A percentile compares a stretch with the other conserved stretches of the same genome.
phyloP scores from a whole-genome alignment of 1,284 basidiomycete genomes.

The Moniliophthora roreri region DNA sequence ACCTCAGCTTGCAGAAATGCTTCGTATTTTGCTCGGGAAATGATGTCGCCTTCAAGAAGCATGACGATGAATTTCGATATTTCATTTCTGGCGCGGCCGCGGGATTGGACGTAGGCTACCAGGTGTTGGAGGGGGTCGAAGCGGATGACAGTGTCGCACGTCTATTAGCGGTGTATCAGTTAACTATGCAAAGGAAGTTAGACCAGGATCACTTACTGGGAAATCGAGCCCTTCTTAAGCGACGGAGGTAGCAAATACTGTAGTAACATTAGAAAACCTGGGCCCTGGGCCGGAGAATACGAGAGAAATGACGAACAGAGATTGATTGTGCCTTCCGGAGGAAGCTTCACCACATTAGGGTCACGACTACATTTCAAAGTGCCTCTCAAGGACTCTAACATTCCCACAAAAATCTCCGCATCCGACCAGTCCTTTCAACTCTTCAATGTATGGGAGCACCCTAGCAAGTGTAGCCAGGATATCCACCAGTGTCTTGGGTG shows the following conservation, averaged over 20 bases:
- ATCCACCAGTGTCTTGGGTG: slow-evolving; percentile 69
- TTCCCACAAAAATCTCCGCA: slow-evolving; percentile 64
- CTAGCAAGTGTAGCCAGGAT: slow-evolving; percentile 62
- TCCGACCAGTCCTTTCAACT: slow-evolving; percentile 54
- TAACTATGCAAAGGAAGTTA: slow-evolving; percentile 11
- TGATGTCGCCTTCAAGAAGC: slow-evolving; percentile 60
- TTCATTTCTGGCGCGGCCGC: slow-evolving; percentile 77
- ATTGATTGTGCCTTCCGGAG: slow-evolving; percentile 66
- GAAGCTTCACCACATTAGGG: slow-evolving; percentile 59
- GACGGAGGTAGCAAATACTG: slow-evolving; percentile 81
- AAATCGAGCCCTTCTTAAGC: slow-evolving; percentile 90
- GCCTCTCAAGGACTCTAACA: slow-evolving; percentile 38
- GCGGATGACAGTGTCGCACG: slow-evolving; percentile 81
- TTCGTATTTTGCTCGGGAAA: slow-evolving; percentile 56
- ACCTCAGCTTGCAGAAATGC: slow-evolving; percentile 61
- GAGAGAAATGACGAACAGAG: slow-evolving; percentile 57
- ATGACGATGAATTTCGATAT: slow-evolving; percentile 78
- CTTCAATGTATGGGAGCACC: slow-evolving; percentile 58
- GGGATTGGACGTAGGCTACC: slow-evolving; percentile 81
- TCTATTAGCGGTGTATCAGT: slow-evolving; percentile 43
- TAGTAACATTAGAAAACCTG: slow-evolving; percentile 11
- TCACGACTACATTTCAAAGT: slow-evolving; percentile 41
- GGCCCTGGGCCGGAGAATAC: slow-evolving; percentile 3
- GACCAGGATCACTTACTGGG: slow-evolving; percentile 42
- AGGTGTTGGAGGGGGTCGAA: slow-evolving; percentile 78